A percentile compares a stretch with the other conserved stretches of the same genome.
These are phyloP conservation scores for Viola odorata DNA, from an alignment of 345 rosid genomes.

Conservation along the genomic window DNA sequence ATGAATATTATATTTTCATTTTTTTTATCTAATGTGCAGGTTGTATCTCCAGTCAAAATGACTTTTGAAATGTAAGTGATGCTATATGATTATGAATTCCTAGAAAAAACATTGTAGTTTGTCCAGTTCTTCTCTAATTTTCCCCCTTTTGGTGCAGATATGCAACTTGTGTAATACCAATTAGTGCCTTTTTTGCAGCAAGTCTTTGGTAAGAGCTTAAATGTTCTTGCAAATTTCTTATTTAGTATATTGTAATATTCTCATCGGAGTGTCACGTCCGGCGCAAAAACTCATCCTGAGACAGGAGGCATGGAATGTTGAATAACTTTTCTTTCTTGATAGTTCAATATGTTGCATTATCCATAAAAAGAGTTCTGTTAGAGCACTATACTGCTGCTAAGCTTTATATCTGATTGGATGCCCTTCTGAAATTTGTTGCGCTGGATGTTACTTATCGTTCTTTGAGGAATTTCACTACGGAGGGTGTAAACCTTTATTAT, in stretches of 20 bases:
- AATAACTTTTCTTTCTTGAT: background rate
- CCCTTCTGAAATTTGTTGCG: no score
- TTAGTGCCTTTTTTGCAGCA: conserved; percentile 95
- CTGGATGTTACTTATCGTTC: no score
- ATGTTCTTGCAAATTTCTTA: background rate
- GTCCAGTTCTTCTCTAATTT: conserved; percentile 3
- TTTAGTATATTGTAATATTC: background rate
- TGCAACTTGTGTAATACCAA: conserved; percentile 85
- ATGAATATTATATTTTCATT: background rate
- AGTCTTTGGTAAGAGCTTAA: conserved; percentile 80
- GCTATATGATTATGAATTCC: background rate
- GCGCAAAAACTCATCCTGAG: no score
- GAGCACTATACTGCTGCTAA: no score
- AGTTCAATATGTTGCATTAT: no score
- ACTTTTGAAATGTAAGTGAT: conserved; percentile 80
- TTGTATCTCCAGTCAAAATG: conserved; percentile 94
- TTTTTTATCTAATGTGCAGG: conserved; percentile 39
- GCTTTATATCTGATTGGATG: no score
- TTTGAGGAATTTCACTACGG: no score
- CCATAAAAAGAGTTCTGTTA: no score
- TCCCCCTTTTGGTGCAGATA: conserved; percentile 46
- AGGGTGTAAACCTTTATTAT: no score
- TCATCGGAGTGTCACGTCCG: no score
- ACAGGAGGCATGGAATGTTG: background rate
- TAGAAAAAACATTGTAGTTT: background rate